Percentiles rank a stretch among this genome's conserved stretches.
These are phyloP conservation scores for Malus sylvestris DNA, from an alignment of 306 rosid species.

Conservation along the genomic window DNA sequence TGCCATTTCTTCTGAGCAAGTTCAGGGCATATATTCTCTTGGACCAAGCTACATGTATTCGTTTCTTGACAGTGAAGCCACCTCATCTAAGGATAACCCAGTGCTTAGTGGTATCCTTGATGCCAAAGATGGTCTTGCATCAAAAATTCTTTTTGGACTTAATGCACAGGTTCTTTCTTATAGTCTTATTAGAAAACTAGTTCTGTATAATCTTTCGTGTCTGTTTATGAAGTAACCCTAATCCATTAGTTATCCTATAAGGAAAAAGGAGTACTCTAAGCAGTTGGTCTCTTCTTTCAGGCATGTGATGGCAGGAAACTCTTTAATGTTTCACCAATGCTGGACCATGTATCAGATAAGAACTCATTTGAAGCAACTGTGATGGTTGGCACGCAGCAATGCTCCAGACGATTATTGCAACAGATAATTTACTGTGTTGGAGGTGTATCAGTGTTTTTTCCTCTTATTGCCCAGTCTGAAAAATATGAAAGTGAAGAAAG, in stretches of 20 bases:
- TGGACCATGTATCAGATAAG: conserved; percentile 54
- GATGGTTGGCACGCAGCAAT: conserved; percentile 79
- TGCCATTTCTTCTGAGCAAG: conserved; percentile 84
- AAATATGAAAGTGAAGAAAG: conserved; percentile 51
- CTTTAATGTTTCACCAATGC: conserved; percentile 78
- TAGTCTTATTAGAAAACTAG: neutral
- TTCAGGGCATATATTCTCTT: conserved; percentile 74
- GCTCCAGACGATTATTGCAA: conserved; percentile 87
- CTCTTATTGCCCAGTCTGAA: conserved; percentile 70
- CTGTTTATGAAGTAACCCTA: neutral
- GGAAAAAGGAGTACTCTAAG: neutral
- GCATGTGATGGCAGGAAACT: conserved; percentile 85
- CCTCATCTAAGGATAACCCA: conserved; percentile 55
- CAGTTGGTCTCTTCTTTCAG: conserved; percentile 40
- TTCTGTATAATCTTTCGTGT: neutral
- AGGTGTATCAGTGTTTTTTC: conserved; percentile 93
- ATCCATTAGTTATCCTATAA: neutral
- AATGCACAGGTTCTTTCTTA: conserved; percentile 75
- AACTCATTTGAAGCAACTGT: conserved; percentile 77
- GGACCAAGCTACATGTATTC: conserved; percentile 99
- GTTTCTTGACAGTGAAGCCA: conserved; percentile 81
- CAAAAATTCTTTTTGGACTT: conserved; percentile 80
- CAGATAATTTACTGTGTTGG: conserved; percentile 95
- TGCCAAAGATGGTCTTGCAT: conserved; percentile 82
- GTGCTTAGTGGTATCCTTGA: conserved; percentile 75